Percentiles rank a stretch among this genome's conserved stretches.
Evolutionary conservation across 345 rosid species (phyloP).

Genomic region (Litchi chinensis): DNA sequence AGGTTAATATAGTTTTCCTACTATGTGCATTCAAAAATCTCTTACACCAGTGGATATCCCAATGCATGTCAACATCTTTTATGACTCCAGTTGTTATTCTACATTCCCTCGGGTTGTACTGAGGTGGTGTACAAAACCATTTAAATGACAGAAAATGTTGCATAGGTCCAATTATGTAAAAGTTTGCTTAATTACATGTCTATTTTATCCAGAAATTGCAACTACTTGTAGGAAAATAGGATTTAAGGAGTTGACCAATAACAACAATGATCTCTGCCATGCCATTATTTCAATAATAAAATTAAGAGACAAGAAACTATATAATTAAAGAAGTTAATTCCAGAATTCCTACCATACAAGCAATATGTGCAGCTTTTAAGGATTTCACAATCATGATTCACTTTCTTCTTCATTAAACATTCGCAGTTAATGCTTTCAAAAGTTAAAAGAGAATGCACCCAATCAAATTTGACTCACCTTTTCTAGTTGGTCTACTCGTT

Average conservation of each 20-base stretch:
- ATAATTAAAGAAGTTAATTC: not conserved
- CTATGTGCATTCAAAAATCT: not conserved
- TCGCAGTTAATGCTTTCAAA: not conserved
- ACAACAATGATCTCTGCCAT: not conserved
- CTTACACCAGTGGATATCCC: not conserved
- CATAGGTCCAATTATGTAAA: not conserved
- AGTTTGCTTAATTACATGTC: not conserved
- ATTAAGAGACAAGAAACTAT: not conserved
- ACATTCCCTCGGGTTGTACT: not conserved
- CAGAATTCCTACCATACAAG: conserved; percentile 10
- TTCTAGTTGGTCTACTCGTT: conserved; percentile 56
- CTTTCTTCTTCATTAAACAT: not conserved
- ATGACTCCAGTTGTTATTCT: not conserved
- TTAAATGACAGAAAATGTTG: not conserved
- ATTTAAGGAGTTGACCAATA: not conserved
- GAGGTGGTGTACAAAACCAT: not conserved
- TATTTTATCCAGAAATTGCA: not conserved
- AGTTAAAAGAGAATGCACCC: not conserved
- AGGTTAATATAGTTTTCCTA: not conserved
- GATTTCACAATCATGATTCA: not conserved
- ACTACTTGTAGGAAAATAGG: not conserved
- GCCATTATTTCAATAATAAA: not conserved
- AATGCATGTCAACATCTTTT: not conserved
- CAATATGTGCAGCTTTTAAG: not conserved
- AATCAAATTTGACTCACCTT: conserved; percentile 39